A percentile compares a stretch with the other conserved stretches of the same genome.
phyloP scores from a whole-genome alignment of 768 basidiomycete genomes.

The Cyathus striatus region DNA sequence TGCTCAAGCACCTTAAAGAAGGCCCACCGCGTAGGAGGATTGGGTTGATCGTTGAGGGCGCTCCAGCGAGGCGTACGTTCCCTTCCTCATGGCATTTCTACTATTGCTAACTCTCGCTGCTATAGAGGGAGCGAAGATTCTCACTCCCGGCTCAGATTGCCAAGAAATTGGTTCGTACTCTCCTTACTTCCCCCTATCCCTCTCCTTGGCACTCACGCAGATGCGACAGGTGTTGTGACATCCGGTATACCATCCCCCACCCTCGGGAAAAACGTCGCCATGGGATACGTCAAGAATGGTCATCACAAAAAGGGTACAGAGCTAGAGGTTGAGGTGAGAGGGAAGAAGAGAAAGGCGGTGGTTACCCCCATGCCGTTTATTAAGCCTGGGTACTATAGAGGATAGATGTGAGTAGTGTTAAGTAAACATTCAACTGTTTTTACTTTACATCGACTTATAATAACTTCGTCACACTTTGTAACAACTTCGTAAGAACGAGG shows the following conservation, averaged over 20 bases:
- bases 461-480: no score
- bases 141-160: slow-evolving; percentile 39
- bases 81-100: slow-evolving; percentile 2
- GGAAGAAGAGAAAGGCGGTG: slow-evolving; percentile 68
- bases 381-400: slow-evolving; percentile 76
- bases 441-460: no score
- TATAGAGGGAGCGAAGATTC: slow-evolving; percentile 76
- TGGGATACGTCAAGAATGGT: slow-evolving; percentile 84
- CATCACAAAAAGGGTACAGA: slow-evolving; percentile 90
- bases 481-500: no score
- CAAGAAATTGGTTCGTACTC: slow-evolving; percentile 55
- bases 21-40: slow-evolving; percentile 76
- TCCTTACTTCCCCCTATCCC: background rate
- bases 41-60: slow-evolving; percentile 77
- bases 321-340: slow-evolving; percentile 80
- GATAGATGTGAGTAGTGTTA: slow-evolving; percentile 20
- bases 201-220: background rate
- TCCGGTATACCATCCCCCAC: slow-evolving; percentile 96
- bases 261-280: slow-evolving; percentile 86
- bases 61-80: slow-evolving; percentile 75
- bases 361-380: slow-evolving; percentile 88
- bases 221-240: slow-evolving; percentile 65
- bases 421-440: no score
- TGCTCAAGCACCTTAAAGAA: slow-evolving; percentile 73
- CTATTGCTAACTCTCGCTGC: slow-evolving; percentile 2